Base-by-base conservation (phyloP, 176 grass and related monocot species). In the Panicum miliaceum region DNA sequence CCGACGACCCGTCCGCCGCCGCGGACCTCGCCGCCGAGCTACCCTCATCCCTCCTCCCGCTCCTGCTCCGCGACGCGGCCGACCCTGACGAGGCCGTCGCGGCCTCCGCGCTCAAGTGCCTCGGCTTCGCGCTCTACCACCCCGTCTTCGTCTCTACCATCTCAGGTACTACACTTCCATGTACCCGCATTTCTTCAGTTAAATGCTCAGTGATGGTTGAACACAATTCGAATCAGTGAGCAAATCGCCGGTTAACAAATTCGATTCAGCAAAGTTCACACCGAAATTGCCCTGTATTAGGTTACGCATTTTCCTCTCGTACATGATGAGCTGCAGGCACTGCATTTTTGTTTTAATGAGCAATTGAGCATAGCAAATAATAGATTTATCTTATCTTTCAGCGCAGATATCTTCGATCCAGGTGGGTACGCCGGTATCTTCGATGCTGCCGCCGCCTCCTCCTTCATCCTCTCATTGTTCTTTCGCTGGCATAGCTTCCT, bases 71-170 rank as follows among this genome's bases (percentile, higher is more conserved):
- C 64, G 82, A 85, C 37, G 73, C 46, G 8, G 78, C 71, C 1
- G 86, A 78, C 66, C 51, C 84, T 77, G 91, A 87, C 59, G 85
- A 88, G 71, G 70, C 43, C 20, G 81, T 86, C 19, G 80, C 92
- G 13, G 78, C 64, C 41, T 74, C 88, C 38, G 86, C 95, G 37
- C 77, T 97, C 70, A 97, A 91, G 78, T 94, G 90, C 86, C 86
- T 97, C 29, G 95, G 92, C 36, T 97, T 97, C 82, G 73, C 85
- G 63, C 85, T 97, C 70, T 92, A 97, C 81, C 92, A 97, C 75
- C 92, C 92, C 12, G 77, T 93, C 19, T 54, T 97, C 47, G 66
- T 93, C n/a, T 63, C 86, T 40, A 81, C 77, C 64, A 65, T 93
- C 54, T 84, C 95, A 84, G 92, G 95, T 97, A 69, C 16, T 22